Conservation (phyloP, 441 rosid genomes). For the Kokia cookei region DNA sequence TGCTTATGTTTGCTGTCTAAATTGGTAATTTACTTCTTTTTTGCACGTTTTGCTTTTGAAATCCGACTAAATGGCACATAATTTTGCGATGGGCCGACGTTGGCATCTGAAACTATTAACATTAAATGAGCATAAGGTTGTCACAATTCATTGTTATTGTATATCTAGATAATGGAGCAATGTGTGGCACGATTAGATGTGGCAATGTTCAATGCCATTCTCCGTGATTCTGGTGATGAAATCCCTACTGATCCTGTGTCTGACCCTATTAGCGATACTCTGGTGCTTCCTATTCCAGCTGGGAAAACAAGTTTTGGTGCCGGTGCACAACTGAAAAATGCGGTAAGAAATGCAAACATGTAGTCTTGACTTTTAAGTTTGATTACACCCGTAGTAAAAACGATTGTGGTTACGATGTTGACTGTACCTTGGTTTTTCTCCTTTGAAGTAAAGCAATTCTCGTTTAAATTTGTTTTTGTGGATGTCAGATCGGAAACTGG, state of each 20-base stretch:
- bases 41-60: neutral
- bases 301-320: slow-evolving; percentile 87
- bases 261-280: slow-evolving; percentile 80
- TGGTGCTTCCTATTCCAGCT: slow-evolving; percentile 82
- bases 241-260: slow-evolving; percentile 96
- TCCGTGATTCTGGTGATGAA: slow-evolving; percentile 83
- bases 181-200: slow-evolving; percentile 91
- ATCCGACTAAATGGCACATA: neutral
- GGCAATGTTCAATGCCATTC: slow-evolving; percentile 97
- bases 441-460: neutral
- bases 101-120: neutral
- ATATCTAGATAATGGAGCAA: slow-evolving; percentile 83
- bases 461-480: neutral
- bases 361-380: neutral
- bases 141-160: slow-evolving; percentile 6
- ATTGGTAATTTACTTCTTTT: slow-evolving; percentile 43
- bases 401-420: neutral
- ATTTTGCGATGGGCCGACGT: neutral
- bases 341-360: slow-evolving; percentile 39
- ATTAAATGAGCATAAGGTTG: neutral
- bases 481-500: slow-evolving; percentile 89
- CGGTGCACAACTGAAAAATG: slow-evolving; percentile 92
- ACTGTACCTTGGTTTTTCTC: neutral
- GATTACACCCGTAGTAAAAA: neutral
- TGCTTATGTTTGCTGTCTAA: slow-evolving; percentile 74